These are phyloP conservation scores for Tetradesmus obliquus DNA, from an alignment of 139 green algal genomes.

Conservation along the genomic window DNA sequence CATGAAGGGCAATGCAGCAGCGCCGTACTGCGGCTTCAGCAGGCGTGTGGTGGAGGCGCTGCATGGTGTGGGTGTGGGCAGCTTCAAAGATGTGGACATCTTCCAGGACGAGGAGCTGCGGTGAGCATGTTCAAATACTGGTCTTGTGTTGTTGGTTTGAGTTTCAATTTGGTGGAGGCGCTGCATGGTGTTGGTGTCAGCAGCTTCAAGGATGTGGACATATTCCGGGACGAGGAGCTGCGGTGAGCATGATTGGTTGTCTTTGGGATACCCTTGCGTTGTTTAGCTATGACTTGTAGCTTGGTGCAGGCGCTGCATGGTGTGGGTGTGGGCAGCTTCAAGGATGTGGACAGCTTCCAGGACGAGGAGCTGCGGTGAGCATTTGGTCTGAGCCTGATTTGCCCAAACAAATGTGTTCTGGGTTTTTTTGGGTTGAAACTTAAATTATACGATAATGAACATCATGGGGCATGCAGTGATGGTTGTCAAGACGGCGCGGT, in stretches of 20 bases:
- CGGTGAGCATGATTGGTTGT: not conserved
- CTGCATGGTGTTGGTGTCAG: not conserved
- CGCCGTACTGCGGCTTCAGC: slow-evolving; percentile 92
- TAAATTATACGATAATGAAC: too few species aligned
- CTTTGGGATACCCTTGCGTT: too few species aligned
- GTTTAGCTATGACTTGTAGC: too few species aligned
- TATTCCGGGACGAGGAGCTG: slow-evolving; percentile 76
- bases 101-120: slow-evolving; percentile 72
- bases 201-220: slow-evolving; percentile 71
- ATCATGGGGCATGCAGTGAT: too few species aligned
- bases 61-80: slow-evolving; percentile 16
- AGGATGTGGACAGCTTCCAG: slow-evolving; percentile 78
- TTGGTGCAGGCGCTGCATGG: slow-evolving; percentile 74
- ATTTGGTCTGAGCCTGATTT: too few species aligned
- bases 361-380: slow-evolving; percentile 66
- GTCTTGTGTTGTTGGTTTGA: not conserved
- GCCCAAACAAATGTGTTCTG: too few species aligned
- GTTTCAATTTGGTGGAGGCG: not conserved
- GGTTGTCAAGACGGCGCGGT: too few species aligned
- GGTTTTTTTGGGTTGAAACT: too few species aligned
- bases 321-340: slow-evolving; percentile 38
- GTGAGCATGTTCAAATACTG: not conserved
- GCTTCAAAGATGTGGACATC: slow-evolving; percentile 78
- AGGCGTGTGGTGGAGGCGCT: slow-evolving; percentile 80
- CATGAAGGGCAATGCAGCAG: slow-evolving; percentile 86